Evolutionary conservation across 345 rosid species (phyloP).

Genomic region (Clausena lansium): DNA sequence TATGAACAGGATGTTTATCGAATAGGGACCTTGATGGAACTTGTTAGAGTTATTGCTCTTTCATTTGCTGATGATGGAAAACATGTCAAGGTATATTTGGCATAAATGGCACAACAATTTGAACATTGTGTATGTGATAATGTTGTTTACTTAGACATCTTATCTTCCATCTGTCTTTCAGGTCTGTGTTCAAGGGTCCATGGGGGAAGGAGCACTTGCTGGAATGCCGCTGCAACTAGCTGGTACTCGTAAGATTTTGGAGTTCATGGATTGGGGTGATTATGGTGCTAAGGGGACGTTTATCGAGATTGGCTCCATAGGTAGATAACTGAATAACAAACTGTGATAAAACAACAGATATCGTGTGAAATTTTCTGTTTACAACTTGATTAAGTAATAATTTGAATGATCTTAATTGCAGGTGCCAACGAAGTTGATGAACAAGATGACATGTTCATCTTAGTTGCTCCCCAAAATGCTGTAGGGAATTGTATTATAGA

Average conservation of each 20-base stretch:
- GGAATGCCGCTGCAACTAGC: conserved; percentile 98
- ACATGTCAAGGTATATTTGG: conserved; percentile 71
- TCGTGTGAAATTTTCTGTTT: background rate
- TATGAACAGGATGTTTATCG: conserved; percentile 88
- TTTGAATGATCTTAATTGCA: conserved; percentile 22
- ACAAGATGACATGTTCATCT: conserved; percentile 83
- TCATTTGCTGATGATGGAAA: conserved; percentile 96
- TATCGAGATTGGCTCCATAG: conserved; percentile 80
- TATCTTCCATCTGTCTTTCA: conserved; percentile 41
- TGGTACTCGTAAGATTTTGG: conserved; percentile 85
- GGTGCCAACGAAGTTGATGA: conserved; percentile 85
- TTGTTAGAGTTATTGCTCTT: conserved; percentile 76
- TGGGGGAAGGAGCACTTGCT: conserved; percentile 95
- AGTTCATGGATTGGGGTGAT: conserved; percentile 97
- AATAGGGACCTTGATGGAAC: conserved; percentile 96
- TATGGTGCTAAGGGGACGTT: conserved; percentile 81
- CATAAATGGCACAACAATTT: background rate
- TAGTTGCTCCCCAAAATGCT: conserved; percentile 96
- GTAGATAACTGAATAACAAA: conserved; percentile 26
- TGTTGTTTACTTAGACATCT: conserved; percentile 10
- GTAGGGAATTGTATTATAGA: conserved; percentile 93
- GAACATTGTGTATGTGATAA: background rate
- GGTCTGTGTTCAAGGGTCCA: conserved; percentile 99
- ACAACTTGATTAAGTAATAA: background rate
- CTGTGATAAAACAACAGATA: background rate